These are phyloP conservation scores for Abrus precatorius DNA, from an alignment of 306 rosid species.

Conservation along the genomic window DNA sequence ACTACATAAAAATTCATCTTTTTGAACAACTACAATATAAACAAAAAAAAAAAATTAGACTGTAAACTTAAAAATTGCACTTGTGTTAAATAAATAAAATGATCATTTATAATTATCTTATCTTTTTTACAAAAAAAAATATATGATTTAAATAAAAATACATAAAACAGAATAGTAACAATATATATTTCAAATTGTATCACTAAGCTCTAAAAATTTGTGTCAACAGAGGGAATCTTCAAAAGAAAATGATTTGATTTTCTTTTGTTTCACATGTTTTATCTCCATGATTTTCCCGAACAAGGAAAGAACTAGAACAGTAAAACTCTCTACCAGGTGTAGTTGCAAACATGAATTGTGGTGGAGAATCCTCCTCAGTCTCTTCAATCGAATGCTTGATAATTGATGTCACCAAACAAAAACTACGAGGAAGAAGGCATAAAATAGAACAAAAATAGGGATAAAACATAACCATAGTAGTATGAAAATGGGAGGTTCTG, in stretches of 20 bases:
- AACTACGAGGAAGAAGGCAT: slow-evolving; percentile 36
- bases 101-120: too few relatives aligned
- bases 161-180: background rate
- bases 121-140: too few relatives aligned
- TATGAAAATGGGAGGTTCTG: slow-evolving; percentile 48
- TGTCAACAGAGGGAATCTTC: background rate
- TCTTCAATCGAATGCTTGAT: background rate
- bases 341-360: too few relatives aligned
- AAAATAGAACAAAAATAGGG: slow-evolving; percentile 49
- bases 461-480: slow-evolving; percentile 41
- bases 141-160: too few relatives aligned
- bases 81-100: too few relatives aligned
- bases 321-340: background rate
- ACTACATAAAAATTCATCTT: too few relatives aligned
- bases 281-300: background rate
- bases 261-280: background rate
- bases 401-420: slow-evolving; percentile 50
- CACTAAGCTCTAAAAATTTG: too few relatives aligned
- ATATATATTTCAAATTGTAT: background rate
- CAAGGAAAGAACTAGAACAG: background rate
- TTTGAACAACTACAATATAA: too few relatives aligned
- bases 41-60: too few relatives aligned
- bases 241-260: background rate
- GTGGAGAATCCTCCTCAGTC: background rate
- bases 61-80: too few relatives aligned